These are phyloP conservation scores for Salmacisia buchloeana DNA, from an alignment of 1,284 basidiomycete species.

Conservation along the genomic window DNA sequence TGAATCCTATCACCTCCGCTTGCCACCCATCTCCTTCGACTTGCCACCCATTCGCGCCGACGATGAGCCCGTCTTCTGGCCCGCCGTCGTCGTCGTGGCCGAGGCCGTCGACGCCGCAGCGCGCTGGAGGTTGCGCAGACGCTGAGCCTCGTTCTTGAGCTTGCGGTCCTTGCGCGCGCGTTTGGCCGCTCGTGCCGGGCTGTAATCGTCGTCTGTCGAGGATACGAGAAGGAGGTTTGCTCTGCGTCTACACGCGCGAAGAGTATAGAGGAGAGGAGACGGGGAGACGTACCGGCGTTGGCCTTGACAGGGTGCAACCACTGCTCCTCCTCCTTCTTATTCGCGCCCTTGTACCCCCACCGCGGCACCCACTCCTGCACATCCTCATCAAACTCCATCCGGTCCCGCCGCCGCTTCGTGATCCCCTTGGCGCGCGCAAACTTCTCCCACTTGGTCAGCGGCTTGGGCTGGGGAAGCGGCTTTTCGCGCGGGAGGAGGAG, in stretches of 20 bases:
- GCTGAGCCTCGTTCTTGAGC: slow-evolving; percentile 79
- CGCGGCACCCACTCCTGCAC: slow-evolving; percentile 84
- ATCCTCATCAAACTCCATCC: slow-evolving; percentile 89
- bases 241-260: too few relatives aligned
- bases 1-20: too few relatives aligned
- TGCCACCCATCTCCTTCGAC: too few relatives aligned
- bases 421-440: slow-evolving; percentile 95
- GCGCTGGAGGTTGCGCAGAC: slow-evolving; percentile 70
- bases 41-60: too few relatives aligned
- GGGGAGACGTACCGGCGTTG: slow-evolving; percentile 54
- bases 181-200: slow-evolving; percentile 71
- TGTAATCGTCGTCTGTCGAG: slow-evolving; percentile 63
- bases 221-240: slow-evolving; percentile 14
- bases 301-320: slow-evolving; percentile 88
- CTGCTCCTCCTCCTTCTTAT: slow-evolving; percentile 78
- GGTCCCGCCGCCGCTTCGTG: slow-evolving; percentile 66
- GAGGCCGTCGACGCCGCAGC: slow-evolving; percentile 16
- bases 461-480: slow-evolving; percentile 84
- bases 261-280: slow-evolving; percentile 8
- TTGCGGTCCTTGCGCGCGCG: slow-evolving; percentile 72
- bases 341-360: slow-evolving; percentile 77
- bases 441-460: slow-evolving; percentile 90
- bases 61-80: too few relatives aligned
- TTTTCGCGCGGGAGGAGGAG: slow-evolving; percentile 73
- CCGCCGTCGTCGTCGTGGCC: too few relatives aligned